phyloP scores from a whole-genome alignment of 306 rosid genomes.

The Lagenaria siceraria region DNA sequence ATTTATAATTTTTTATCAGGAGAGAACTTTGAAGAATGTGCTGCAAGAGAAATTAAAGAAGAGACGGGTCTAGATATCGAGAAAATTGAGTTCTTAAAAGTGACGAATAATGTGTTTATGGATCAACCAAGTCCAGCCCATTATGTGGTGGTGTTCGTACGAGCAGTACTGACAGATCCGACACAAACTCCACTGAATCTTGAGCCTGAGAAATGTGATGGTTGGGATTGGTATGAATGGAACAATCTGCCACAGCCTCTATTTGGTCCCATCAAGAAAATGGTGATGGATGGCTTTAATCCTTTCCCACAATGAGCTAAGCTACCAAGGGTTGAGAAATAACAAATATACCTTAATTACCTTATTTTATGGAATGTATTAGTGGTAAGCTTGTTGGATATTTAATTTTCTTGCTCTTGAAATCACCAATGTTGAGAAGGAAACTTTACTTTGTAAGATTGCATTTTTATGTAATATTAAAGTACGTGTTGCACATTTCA shows the following conservation, averaged over 20 bases:
- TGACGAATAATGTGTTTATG: slow-evolving; percentile 35
- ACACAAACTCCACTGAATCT: slow-evolving; percentile 22
- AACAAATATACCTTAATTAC: too few species aligned
- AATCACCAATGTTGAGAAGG: too few species aligned
- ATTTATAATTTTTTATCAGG: not conserved
- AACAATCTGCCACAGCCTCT: slow-evolving; percentile 38
- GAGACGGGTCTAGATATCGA: slow-evolving; percentile 45
- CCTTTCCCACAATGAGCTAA: slow-evolving; percentile 13
- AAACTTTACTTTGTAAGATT: too few species aligned
- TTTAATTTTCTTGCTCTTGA: too few species aligned
- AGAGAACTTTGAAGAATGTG: slow-evolving; percentile 72
- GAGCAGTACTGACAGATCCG: slow-evolving; percentile 20
- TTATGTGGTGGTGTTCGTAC: slow-evolving; percentile 37
- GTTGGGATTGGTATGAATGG: slow-evolving; percentile 75
- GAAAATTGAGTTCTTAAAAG: slow-evolving; percentile 28
- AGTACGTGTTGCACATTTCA: too few species aligned
- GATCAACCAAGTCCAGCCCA: slow-evolving; percentile 31
- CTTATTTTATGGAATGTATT: too few species aligned
- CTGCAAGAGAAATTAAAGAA: slow-evolving; percentile 49
- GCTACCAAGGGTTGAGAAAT: too few species aligned
- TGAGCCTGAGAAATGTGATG: slow-evolving; percentile 58
- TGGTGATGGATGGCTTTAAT: slow-evolving; percentile 32
- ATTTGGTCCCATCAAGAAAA: slow-evolving; percentile 42
- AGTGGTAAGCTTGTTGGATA: too few species aligned
- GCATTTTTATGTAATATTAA: too few species aligned